phyloP scores from a whole-genome alignment of 148 eudicot genomes.

The Cornus suecica region DNA sequence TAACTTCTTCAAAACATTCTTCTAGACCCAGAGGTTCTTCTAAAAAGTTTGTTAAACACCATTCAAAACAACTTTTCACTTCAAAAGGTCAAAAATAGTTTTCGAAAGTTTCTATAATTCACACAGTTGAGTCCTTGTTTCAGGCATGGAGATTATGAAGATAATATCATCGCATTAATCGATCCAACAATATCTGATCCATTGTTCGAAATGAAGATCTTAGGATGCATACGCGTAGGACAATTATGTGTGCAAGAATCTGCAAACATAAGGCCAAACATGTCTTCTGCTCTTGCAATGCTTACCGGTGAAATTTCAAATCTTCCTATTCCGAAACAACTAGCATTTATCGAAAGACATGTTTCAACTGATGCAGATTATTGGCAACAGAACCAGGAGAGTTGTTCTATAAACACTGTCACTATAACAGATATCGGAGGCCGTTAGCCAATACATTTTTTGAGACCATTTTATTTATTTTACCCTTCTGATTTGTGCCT shows the following conservation, averaged over 20 bases:
- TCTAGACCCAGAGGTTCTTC: too few relatives aligned
- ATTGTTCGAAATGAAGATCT: constrained; percentile 20
- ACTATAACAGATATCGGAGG: background rate
- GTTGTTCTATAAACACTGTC: background rate
- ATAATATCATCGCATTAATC: constrained; percentile 21
- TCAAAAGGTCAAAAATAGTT: too few relatives aligned
- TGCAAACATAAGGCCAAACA: constrained; percentile 43
- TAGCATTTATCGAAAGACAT: constrained; percentile 20
- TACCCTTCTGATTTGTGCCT: too few relatives aligned
- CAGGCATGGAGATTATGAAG: constrained; percentile 67
- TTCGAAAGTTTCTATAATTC: background rate
- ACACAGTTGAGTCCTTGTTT: background rate
- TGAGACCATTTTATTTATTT: too few relatives aligned
- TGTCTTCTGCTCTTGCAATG: constrained; percentile 36
- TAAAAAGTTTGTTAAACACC: too few relatives aligned
- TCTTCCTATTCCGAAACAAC: constrained; percentile 26
- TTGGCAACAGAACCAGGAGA: background rate
- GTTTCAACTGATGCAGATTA: background rate
- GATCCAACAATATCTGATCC: constrained; percentile 26
- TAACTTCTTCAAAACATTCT: too few relatives aligned
- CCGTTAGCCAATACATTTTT: background rate
- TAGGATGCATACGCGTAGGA: constrained; percentile 41
- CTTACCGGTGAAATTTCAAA: constrained; percentile 25
- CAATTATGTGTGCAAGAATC: constrained; percentile 57
- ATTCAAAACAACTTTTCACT: too few relatives aligned